Evolutionary conservation across 306 rosid species (phyloP), one percentile per base, ranked within the genome.

Genomic region (Rubus parviflorus): DNA sequence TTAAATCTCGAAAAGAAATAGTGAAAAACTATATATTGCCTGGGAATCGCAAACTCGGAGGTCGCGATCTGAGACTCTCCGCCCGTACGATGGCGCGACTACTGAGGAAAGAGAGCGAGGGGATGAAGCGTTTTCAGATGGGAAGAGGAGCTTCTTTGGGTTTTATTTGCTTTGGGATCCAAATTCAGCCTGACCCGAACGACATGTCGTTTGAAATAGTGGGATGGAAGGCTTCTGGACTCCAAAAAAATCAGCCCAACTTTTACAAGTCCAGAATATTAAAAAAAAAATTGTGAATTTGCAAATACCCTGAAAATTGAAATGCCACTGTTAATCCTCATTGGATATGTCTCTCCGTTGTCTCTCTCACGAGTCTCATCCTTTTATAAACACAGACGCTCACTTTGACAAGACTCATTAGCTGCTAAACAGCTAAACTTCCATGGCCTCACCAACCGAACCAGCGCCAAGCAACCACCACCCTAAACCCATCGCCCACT

Each of bases 401-500:
- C 17, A 38, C 68, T 14, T 15, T 8, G 68, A 37, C 68, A 20
- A 15, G 4, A 7, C 60, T 20, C 60, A 6, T 53, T 37, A 20
- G 61, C 17, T 25, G 8, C 1, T 9, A 22, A 23, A 8, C 9
- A 30, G 35, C 62, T 5, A 30, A 30, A 30, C 35, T 22, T 11
- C 66, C 13, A 93, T 93, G 98, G 96, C 94, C 71, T 82, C 78
- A 51, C 91, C 86, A 69, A 81, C 87, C 48, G 88, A 83, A 67
- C 87, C 80, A 52, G 73, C 80, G 5, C 82, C 64, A 69, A 60
- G 74, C 57, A 75, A 37, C 30, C 56, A 8, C 60, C 60, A 63
- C 48, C 23, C 68, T 58, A 71, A 81, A 58, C 89, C 83, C 90
- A 38, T 90, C 46, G 65, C 90, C 80, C 54, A 81, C 49, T 77